A percentile compares a stretch with the other conserved stretches of the same genome.
Evolutionary conservation across 257 asterid genomes (phyloP).

Genomic region (Phtheirospermum japonicum): DNA sequence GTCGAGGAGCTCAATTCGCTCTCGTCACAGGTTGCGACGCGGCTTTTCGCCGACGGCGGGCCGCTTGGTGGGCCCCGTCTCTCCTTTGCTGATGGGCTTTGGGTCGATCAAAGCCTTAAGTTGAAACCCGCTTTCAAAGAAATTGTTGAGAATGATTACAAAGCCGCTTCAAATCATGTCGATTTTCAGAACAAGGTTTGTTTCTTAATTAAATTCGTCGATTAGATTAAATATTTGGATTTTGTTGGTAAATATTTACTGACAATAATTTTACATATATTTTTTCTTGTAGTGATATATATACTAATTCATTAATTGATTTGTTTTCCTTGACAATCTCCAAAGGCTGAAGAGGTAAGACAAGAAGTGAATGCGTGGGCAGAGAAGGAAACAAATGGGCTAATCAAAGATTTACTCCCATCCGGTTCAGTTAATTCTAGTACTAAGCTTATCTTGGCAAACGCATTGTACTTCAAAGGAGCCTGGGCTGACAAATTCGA

Average conservation of each 20-base stretch:
- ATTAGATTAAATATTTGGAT: too few species aligned
- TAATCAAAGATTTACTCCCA: too few species aligned
- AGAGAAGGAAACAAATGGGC: background rate
- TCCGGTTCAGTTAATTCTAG: background rate
- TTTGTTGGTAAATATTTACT: too few species aligned
- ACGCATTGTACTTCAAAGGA: background rate
- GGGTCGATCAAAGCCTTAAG: too few species aligned
- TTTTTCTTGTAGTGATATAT: too few species aligned
- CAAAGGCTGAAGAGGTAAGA: background rate
- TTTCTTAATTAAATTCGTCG: too few species aligned
- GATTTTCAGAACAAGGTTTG: slow-evolving; percentile 57
- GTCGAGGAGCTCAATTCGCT: slow-evolving; percentile 35
- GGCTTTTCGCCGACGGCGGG: background rate
- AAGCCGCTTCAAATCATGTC: slow-evolving; percentile 41
- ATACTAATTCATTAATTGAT: too few species aligned
- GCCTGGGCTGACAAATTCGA: too few species aligned
- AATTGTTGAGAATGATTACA: slow-evolving; percentile 38
- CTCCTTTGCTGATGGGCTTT: too few species aligned
- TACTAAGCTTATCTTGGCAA: background rate
- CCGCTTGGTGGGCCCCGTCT: background rate
- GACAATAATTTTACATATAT: too few species aligned
- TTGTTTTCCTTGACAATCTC: too few species aligned
- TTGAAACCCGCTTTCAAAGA: slow-evolving; percentile 37
- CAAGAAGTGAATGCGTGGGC: background rate
- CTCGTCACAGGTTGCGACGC: slow-evolving; percentile 6